A percentile compares a stretch with the other conserved stretches of the same genome.
These are phyloP conservation scores for Cadophora gregata DNA, from an alignment of 2,329 filamentous ascomycete species.

Conservation along the genomic window DNA sequence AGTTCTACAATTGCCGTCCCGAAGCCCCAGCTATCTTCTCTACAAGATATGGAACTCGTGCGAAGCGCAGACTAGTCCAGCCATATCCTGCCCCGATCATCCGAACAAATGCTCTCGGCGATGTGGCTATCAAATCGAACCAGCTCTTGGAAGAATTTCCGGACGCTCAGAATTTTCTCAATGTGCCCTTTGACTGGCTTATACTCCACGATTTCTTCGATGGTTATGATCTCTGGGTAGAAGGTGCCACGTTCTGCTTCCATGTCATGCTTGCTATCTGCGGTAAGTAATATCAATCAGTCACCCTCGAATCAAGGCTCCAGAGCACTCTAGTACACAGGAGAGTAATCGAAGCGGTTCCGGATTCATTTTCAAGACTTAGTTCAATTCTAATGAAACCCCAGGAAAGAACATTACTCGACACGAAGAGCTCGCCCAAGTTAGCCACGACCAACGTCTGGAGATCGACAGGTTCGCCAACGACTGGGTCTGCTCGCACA, in stretches of 20 bases:
- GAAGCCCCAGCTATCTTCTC: conserved; percentile 19
- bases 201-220: conserved; percentile 45
- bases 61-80: conserved; percentile 21
- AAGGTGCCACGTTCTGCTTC: conserved; percentile 41
- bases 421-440: neutral
- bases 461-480: conserved; percentile 32
- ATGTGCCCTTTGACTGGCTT: conserved; percentile 28
- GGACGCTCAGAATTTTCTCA: conserved; percentile 21
- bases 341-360: neutral
- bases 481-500: conserved; percentile 29
- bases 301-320: neutral
- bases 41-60: conserved; percentile 15
- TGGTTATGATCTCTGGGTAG: conserved; percentile 41
- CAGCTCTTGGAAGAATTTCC: conserved; percentile 30
- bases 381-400: neutral
- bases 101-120: conserved; percentile 15
- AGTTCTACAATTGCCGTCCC: conserved; percentile 14
- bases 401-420: neutral
- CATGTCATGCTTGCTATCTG: conserved; percentile 40
- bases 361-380: neutral
- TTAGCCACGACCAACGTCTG: neutral
- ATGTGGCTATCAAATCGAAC: conserved; percentile 20
- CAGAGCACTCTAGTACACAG: neutral
- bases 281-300: conserved; percentile 1
- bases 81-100: conserved; percentile 21